These are phyloP conservation scores for Chaetomidium leptoderma DNA, from an alignment of 495 filamentous ascomycete species.

Conservation along the genomic window DNA sequence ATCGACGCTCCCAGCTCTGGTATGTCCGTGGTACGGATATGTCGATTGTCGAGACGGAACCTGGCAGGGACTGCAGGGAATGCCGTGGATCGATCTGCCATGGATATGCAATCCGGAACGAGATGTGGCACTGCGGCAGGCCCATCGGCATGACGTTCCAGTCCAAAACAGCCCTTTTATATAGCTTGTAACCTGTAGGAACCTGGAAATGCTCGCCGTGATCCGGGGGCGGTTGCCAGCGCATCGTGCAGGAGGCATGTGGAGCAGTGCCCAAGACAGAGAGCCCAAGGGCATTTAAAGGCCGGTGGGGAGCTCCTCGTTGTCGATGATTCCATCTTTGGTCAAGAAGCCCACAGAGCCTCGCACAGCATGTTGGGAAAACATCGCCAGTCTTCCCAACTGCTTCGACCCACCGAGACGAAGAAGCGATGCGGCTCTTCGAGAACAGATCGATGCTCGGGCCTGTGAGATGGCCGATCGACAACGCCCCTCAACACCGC, in stretches of 20 bases:
- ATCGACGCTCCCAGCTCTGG: too few species aligned
- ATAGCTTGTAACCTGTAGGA: constrained; percentile 29
- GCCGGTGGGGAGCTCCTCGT: not conserved
- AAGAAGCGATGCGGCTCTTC: constrained; percentile 28
- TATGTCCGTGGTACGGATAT: too few species aligned
- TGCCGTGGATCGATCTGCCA: constrained; percentile 17
- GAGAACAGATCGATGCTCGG: constrained; percentile 18
- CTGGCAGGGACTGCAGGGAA: constrained; percentile 17
- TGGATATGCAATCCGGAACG: constrained; percentile 3
- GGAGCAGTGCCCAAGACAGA: constrained; percentile 24
- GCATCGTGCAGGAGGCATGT: constrained; percentile 38
- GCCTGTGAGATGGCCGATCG: constrained; percentile 25
- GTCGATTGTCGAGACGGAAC: too few species aligned
- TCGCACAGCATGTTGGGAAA: not conserved
- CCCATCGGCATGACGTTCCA: constrained; percentile 23
- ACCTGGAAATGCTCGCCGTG: constrained; percentile 25
- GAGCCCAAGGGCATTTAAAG: constrained; percentile 28
- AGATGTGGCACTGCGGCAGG: constrained; percentile 13
- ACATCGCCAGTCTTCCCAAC: not conserved
- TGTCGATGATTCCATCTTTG: not conserved
- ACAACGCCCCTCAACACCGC: constrained; percentile 17
- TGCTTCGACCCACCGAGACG: constrained; percentile 1
- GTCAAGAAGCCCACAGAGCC: not conserved
- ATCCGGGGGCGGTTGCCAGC: constrained; percentile 33
- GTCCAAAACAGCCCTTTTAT: constrained; percentile 25